Percentiles rank a stretch among this genome's conserved stretches.
These are phyloP conservation scores for Crataegus laevigata DNA, from an alignment of 306 rosid species.

Conservation along the genomic window DNA sequence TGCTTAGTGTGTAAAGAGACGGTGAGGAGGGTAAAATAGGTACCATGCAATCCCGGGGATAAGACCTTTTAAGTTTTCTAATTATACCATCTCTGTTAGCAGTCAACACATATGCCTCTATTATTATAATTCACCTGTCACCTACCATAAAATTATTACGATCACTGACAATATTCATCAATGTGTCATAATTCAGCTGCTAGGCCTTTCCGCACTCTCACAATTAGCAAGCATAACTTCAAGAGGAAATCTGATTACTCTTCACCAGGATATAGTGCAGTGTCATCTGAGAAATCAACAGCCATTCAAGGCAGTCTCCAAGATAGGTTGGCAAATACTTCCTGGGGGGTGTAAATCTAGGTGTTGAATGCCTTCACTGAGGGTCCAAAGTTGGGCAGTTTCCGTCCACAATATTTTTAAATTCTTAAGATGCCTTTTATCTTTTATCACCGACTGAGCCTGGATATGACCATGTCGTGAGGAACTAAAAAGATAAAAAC, in stretches of 20 bases:
- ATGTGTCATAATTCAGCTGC: background rate
- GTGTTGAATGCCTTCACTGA: background rate
- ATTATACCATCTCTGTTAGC: background rate
- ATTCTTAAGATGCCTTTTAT: background rate
- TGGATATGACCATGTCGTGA: background rate
- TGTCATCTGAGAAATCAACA: background rate
- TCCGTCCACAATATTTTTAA: background rate
- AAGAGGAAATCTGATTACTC: background rate
- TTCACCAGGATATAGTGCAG: background rate
- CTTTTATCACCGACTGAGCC: background rate
- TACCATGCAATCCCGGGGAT: background rate
- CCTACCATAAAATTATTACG: background rate
- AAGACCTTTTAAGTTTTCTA: background rate
- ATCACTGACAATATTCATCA: background rate
- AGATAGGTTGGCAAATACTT: background rate
- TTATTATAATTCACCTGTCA: background rate
- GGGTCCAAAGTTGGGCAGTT: background rate
- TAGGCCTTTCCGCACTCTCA: background rate
- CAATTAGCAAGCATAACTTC: background rate
- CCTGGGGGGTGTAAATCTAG: background rate
- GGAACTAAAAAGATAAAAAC: background rate
- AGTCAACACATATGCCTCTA: background rate
- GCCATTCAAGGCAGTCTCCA: background rate
- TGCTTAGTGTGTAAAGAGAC: background rate
- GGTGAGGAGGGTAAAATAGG: background rate